Percentiles rank a stretch among this genome's conserved stretches.
Evolutionary conservation across 2,329 filamentous ascomycete species (phyloP).

Genomic region (Monosporascus sp.): DNA sequence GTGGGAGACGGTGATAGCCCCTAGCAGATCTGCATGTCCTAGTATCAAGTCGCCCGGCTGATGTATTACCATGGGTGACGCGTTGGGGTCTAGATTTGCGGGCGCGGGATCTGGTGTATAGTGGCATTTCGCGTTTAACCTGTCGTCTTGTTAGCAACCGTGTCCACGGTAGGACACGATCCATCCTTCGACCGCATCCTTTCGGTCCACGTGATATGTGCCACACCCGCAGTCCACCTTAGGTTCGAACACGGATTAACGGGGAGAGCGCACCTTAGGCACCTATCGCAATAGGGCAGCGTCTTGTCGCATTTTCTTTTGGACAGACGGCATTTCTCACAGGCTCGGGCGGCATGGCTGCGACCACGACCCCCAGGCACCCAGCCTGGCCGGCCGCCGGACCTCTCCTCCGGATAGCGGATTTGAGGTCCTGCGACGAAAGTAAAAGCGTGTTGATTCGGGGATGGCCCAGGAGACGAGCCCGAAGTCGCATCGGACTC

Average conservation of each 20-base stretch:
- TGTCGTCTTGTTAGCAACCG: constrained; percentile 3
- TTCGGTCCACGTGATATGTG: constrained; percentile 8
- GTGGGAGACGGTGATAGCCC: constrained; percentile 30
- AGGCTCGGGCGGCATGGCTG: constrained; percentile 22
- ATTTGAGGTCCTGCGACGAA: constrained; percentile 6
- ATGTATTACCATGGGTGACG: constrained; percentile 22
- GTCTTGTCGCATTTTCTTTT: constrained; percentile 30
- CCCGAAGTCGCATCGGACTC: constrained; percentile 19
- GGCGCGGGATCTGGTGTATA: constrained; percentile 23
- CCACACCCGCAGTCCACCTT: not conserved
- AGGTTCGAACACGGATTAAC: not conserved
- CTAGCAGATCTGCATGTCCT: constrained; percentile 23
- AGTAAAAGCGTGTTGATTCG: constrained; percentile 9
- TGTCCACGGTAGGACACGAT: no score
- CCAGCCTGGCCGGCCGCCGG: constrained; percentile 4
- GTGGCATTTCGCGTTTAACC: constrained; percentile 28
- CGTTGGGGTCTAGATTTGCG: constrained; percentile 16
- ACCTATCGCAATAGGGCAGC: constrained; percentile 26
- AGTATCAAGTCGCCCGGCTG: constrained; percentile 25
- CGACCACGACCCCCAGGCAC: not conserved
- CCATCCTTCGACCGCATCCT: no score
- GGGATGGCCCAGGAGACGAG: constrained; percentile 19
- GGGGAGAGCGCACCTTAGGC: constrained; percentile 21
- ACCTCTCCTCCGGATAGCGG: constrained; percentile 7
- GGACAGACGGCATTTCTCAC: constrained; percentile 28